Evolutionary conservation across 202 grass and related monocot genomes (phyloP).

Genomic region (Tripidium arundinaceum): DNA sequence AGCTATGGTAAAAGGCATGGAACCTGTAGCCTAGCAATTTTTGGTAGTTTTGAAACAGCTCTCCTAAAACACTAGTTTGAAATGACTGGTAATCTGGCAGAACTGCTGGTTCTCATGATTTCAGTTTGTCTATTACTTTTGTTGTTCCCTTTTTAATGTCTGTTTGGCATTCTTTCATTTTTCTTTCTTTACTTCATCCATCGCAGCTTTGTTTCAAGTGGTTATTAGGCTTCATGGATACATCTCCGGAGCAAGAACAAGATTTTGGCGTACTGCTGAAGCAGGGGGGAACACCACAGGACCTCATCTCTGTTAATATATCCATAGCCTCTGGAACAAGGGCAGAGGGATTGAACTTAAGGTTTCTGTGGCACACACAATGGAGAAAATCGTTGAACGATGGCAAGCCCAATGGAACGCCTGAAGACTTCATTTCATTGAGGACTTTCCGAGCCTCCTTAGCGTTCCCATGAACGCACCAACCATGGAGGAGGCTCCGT

Average conservation of each 20-base stretch:
- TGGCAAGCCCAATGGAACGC: conserved; percentile 29
- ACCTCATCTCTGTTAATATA: conserved; percentile 56
- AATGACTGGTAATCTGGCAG: conserved; percentile 2
- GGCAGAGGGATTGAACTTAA: conserved; percentile 63
- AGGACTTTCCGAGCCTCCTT: conserved; percentile 54
- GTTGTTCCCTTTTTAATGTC: neutral
- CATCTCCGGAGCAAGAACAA: too few relatives aligned
- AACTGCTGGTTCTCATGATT: conserved; percentile 8
- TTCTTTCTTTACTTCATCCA: neutral
- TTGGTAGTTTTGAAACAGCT: conserved; percentile 16
- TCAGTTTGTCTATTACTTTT: conserved; percentile 3
- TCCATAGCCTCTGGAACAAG: conserved; percentile 57
- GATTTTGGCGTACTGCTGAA: too few relatives aligned
- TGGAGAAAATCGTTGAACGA: conserved; percentile 57
- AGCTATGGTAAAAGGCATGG: neutral
- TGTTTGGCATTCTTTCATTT: neutral
- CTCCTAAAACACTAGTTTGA: neutral
- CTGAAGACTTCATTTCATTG: conserved; percentile 45
- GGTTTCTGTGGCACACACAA: conserved; percentile 59
- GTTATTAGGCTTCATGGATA: too few relatives aligned
- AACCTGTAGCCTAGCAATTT: neutral
- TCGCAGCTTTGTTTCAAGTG: conserved; percentile 27
- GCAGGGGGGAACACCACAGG: conserved; percentile 38
- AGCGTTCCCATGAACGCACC: conserved; percentile 58
- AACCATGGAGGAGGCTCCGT: conserved; percentile 54